Evolutionary conservation across 345 rosid species (phyloP).

Genomic region (Gossypium arboreum): DNA sequence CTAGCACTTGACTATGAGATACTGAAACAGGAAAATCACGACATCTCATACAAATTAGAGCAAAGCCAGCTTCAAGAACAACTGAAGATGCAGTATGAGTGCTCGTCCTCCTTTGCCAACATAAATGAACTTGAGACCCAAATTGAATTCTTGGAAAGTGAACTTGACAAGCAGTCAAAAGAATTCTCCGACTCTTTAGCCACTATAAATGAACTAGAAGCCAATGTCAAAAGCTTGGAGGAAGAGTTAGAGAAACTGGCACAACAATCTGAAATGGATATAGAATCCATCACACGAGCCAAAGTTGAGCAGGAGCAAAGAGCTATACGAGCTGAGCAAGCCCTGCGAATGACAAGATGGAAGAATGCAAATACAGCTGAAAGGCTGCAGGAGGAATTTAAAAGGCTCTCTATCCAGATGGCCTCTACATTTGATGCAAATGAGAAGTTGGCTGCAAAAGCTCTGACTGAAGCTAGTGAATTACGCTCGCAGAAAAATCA

Average conservation of each 20-base stretch:
- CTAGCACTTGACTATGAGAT: constrained; percentile 96
- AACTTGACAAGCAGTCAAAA: constrained; percentile 39
- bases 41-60: constrained; percentile 64
- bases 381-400: constrained; percentile 79
- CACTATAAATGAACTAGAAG: constrained; percentile 47
- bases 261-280: constrained; percentile 53
- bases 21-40: constrained; percentile 80
- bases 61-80: constrained; percentile 85
- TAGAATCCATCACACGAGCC: constrained; percentile 45
- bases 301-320: constrained; percentile 80
- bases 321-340: constrained; percentile 81
- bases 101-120: constrained; percentile 46
- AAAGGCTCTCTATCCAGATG: constrained; percentile 71
- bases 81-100: constrained; percentile 63
- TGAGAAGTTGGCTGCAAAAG: constrained; percentile 75
- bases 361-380: constrained; percentile 73
- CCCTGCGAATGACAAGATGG: constrained; percentile 57
- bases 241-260: constrained; percentile 64
- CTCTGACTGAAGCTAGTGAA: constrained; percentile 67
- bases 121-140: constrained; percentile 48
- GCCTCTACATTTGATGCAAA: constrained; percentile 67
- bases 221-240: constrained; percentile 49
- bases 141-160: constrained; percentile 41
- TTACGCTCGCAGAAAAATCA: constrained; percentile 51
- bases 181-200: constrained; percentile 46